A percentile compares a stretch with the other conserved stretches of the same genome.
These are phyloP conservation scores for Jamesozyma spencerorum DNA, from an alignment of 805 yeast genomes.

Conservation along the genomic window DNA sequence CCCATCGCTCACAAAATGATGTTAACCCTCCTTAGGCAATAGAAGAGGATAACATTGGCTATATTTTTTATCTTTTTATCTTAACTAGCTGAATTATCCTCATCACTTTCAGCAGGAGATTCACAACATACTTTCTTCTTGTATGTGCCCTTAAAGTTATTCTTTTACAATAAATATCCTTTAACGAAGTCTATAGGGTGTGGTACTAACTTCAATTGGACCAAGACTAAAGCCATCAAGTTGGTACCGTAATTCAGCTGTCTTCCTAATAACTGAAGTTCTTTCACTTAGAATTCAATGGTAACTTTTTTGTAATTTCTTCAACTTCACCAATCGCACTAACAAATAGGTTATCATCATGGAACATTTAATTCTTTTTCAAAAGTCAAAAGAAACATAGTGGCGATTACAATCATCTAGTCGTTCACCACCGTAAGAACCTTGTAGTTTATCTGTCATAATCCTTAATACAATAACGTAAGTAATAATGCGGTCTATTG, in stretches of 20 bases:
- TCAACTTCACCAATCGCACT: slow-evolving; percentile 5
- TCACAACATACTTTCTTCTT: too few relatives aligned
- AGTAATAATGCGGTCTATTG: slow-evolving; percentile 46
- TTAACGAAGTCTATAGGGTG: neutral
- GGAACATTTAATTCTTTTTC: slow-evolving; percentile 10
- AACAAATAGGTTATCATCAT: slow-evolving; percentile 23
- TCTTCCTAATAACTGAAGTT: slow-evolving; percentile 7
- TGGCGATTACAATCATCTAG: slow-evolving; percentile 44
- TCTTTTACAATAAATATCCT: neutral
- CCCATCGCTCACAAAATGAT: too few relatives aligned
- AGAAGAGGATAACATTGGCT: too few relatives aligned
- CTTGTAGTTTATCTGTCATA: slow-evolving; percentile 77
- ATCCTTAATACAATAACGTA: slow-evolving; percentile 74
- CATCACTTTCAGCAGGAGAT: too few relatives aligned
- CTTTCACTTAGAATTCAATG: slow-evolving; percentile 5
- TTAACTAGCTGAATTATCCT: too few relatives aligned
- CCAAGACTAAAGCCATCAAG: slow-evolving; percentile 23
- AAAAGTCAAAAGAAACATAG: slow-evolving; percentile 29
- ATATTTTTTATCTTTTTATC: too few relatives aligned
- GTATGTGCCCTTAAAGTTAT: too few relatives aligned
- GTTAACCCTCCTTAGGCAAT: too few relatives aligned
- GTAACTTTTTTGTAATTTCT: neutral
- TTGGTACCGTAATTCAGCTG: slow-evolving; percentile 36
- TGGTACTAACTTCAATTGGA: neutral
- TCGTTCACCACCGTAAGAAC: slow-evolving; percentile 67